A percentile compares a stretch with the other conserved stretches of the same genome.
phyloP scores from a whole-genome alignment of 1,284 basidiomycete species.

The Puccinia coronata region DNA sequence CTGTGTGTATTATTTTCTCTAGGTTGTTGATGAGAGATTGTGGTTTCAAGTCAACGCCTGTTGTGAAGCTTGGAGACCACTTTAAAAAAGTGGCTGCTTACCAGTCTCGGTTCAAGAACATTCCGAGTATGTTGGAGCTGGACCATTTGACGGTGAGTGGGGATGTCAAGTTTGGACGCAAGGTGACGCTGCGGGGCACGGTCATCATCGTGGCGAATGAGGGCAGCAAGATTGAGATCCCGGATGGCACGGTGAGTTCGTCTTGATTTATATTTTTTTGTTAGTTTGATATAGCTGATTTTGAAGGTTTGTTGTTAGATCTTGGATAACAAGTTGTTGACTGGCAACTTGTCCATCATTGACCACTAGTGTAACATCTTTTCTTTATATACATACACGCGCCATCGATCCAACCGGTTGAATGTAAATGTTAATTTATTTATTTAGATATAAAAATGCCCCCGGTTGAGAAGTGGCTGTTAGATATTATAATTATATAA shows the following conservation, averaged over 20 bases:
- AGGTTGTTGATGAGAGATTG: neutral
- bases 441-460: too few relatives aligned
- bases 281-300: neutral
- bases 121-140: constrained; percentile 78
- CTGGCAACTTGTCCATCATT: constrained; percentile 59
- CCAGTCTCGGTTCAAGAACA: constrained; percentile 96
- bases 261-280: neutral
- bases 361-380: constrained; percentile 58
- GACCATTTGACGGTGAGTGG: constrained; percentile 96
- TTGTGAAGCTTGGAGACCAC: constrained; percentile 89
- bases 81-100: constrained; percentile 86
- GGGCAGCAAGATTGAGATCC: constrained; percentile 90
- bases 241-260: constrained; percentile 74
- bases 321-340: constrained; percentile 75
- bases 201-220: constrained; percentile 77
- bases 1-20: neutral
- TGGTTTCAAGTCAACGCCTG: constrained; percentile 72
- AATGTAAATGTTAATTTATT: too few relatives aligned
- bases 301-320: constrained; percentile 59
- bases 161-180: constrained; percentile 92
- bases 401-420: too few relatives aligned
- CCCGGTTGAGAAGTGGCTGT: too few relatives aligned
- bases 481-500: too few relatives aligned
- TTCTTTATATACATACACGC: too few relatives aligned
- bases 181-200: constrained; percentile 68